Percentiles rank a stretch among this genome's conserved stretches.
These are phyloP conservation scores for Curvularia spicifera DNA, from an alignment of 2,329 filamentous ascomycete genomes.

Conservation along the genomic window DNA sequence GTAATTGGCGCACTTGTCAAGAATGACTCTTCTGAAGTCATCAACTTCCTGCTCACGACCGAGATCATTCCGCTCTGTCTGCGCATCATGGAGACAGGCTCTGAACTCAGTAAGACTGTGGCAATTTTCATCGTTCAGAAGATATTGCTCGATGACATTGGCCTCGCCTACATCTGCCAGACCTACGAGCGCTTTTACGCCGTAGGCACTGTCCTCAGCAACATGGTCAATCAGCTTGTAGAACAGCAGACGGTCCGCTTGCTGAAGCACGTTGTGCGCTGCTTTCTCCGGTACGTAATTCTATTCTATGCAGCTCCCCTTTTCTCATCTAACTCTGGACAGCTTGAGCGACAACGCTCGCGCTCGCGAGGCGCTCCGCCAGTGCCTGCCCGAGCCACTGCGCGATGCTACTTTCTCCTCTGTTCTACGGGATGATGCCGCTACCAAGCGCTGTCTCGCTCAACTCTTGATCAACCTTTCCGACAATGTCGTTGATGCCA, in stretches of 20 bases:
- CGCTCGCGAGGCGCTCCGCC: conserved; percentile 89
- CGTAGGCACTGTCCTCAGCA: conserved; percentile 94
- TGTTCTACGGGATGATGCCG: conserved; percentile 93
- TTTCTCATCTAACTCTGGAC: conserved; percentile 23
- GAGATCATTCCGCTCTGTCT: conserved; percentile 98
- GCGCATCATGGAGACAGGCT: conserved; percentile 98
- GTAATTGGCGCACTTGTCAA: conserved; percentile 98
- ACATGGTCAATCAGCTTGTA: conserved; percentile 97
- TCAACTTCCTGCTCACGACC: conserved; percentile 97
- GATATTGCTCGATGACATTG: conserved; percentile 95
- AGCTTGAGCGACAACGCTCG: conserved; percentile 96
- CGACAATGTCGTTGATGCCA: conserved; percentile 74
- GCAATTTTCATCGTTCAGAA: conserved; percentile 99
- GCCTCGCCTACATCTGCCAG: conserved; percentile 96
- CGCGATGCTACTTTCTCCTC: conserved; percentile 96
- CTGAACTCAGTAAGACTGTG: conserved; percentile 97
- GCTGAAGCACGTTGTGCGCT: conserved; percentile 96
- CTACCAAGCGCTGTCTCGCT: conserved; percentile 96
- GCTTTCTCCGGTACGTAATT: conserved; percentile 81
- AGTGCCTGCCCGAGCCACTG: conserved; percentile 98
- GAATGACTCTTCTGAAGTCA: conserved; percentile 97
- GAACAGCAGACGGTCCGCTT: conserved; percentile 96
- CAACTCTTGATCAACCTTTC: conserved; percentile 96
- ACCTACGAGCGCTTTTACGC: conserved; percentile 99
- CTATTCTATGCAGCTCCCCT: neutral